These are phyloP conservation scores for Penicillium dipodomyicola DNA, from an alignment of 495 filamentous ascomycete genomes.

Conservation along the genomic window DNA sequence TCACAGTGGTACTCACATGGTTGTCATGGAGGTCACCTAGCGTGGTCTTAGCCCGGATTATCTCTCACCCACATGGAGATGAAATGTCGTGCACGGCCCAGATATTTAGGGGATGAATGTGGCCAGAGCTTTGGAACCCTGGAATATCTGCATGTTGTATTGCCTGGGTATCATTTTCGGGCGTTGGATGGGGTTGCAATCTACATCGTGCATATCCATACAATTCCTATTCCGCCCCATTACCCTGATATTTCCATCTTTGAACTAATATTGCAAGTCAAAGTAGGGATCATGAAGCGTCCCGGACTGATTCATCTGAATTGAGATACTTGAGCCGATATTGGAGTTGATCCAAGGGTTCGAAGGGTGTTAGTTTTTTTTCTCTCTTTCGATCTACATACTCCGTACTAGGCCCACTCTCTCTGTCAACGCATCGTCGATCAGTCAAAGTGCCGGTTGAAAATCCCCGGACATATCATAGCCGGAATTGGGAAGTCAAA, in stretches of 20 bases:
- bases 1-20: background rate
- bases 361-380: background rate
- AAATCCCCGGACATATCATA: background rate
- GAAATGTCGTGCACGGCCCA: conserved; percentile 14
- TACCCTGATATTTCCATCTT: background rate
- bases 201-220: background rate
- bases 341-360: conserved; percentile 15
- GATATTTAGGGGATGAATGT: background rate
- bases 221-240: background rate
- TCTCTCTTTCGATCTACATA: conserved; percentile 12
- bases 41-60: conserved; percentile 14
- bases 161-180: background rate
- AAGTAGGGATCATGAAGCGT: background rate
- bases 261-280: background rate
- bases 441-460: conserved; percentile 21
- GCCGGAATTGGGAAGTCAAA: background rate
- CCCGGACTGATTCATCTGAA: conserved; percentile 3
- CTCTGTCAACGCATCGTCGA: conserved; percentile 27
- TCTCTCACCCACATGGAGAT: conserved; percentile 17
- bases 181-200: background rate
- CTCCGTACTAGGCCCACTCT: conserved; percentile 11
- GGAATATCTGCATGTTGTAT: too few species aligned
- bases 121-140: conserved; percentile 4
- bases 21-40: conserved; percentile 1
- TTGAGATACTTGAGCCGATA: conserved; percentile 7